phyloP scores from a whole-genome alignment of 768 basidiomycete genomes.

The Serendipita sp. region DNA sequence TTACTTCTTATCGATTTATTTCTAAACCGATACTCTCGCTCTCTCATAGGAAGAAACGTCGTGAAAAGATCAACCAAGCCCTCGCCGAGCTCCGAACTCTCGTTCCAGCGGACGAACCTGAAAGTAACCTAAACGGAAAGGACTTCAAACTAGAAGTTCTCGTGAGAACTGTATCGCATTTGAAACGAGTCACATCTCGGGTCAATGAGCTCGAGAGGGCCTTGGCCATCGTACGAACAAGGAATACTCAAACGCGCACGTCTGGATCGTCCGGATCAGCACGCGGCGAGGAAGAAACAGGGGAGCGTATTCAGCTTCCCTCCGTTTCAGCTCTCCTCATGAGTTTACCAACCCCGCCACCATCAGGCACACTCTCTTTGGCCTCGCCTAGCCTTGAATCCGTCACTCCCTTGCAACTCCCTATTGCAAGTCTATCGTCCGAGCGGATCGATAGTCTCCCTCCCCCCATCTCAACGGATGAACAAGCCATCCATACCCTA shows the following conservation, averaged over 20 bases:
- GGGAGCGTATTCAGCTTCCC: background rate
- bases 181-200: slow-evolving; percentile 17
- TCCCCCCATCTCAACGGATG: background rate
- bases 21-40: background rate
- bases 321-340: background rate
- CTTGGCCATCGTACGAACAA: background rate
- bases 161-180: slow-evolving; percentile 62
- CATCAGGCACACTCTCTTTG: background rate
- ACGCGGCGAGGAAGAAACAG: background rate
- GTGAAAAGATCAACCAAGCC: slow-evolving; percentile 93
- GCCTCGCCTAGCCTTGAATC: background rate
- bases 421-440: too few species aligned
- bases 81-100: slow-evolving; percentile 59
- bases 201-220: background rate
- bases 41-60: slow-evolving; percentile 40
- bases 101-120: slow-evolving; percentile 38
- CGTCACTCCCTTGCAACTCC: background rate
- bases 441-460: too few species aligned
- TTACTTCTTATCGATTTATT: background rate
- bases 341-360: background rate
- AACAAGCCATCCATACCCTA: background rate
- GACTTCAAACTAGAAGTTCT: slow-evolving; percentile 91
- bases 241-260: background rate
- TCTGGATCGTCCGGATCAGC: background rate
- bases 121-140: slow-evolving; percentile 22